These are phyloP conservation scores for Gamsiella multidivaricata DNA, from an alignment of 192 early-diverging fungal species.

Conservation along the genomic window DNA sequence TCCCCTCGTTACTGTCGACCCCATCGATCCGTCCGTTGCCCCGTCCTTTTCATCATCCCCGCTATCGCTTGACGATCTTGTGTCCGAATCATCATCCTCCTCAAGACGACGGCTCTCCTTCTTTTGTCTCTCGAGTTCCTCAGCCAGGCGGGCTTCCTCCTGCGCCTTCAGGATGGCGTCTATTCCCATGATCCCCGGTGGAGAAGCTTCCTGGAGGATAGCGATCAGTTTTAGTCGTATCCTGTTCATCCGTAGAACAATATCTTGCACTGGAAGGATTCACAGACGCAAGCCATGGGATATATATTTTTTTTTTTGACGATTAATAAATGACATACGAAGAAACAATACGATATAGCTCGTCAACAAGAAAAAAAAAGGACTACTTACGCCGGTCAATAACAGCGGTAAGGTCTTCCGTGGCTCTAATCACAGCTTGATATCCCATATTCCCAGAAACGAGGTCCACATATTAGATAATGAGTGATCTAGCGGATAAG, in stretches of 20 bases:
- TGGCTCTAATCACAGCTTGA: constrained; percentile 26
- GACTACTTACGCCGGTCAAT: constrained; percentile 28
- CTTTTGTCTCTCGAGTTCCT: constrained; percentile 6
- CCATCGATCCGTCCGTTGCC: not conserved
- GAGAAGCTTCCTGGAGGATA: constrained; percentile 27
- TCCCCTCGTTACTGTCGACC: constrained; percentile 1
- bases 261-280: constrained; percentile 28
- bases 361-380: not conserved
- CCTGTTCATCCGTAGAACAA: constrained; percentile 25
- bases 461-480: too few species aligned
- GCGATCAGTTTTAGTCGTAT: constrained; percentile 23
- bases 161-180: constrained; percentile 23
- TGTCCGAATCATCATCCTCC: not conserved
- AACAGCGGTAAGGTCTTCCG: constrained; percentile 19
- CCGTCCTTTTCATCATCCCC: not conserved
- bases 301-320: not conserved
- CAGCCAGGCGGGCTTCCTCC: not conserved
- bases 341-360: not conserved
- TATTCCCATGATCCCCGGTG: constrained; percentile 24
- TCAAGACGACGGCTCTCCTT: not conserved
- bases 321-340: too few species aligned
- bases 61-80: not conserved
- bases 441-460: too few species aligned
- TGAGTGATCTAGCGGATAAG: too few species aligned
- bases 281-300: not conserved